Percentiles rank a stretch among this genome's conserved stretches.
Evolutionary conservation across 2,329 filamentous ascomycete species (phyloP).

Genomic region (Fusarium odoratissimum): DNA sequence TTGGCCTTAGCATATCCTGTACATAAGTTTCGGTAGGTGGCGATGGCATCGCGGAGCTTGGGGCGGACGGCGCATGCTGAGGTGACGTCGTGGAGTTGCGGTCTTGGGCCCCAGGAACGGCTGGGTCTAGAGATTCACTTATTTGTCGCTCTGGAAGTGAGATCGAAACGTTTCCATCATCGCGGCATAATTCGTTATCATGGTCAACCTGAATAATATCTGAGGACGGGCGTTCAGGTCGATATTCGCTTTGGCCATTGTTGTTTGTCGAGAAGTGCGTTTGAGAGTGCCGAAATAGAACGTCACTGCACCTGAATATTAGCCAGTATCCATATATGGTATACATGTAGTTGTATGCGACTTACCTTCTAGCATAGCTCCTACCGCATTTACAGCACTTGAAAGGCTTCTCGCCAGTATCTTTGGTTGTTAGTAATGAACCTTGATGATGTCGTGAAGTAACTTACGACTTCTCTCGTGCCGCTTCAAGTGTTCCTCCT

Average conservation of each 20-base stretch:
- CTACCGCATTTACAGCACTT: conserved; percentile 6
- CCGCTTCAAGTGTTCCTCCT: conserved; percentile 19
- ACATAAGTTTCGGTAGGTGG: neutral
- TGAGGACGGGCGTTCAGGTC: neutral
- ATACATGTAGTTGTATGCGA: neutral
- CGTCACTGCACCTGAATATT: neutral
- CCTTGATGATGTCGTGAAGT: neutral
- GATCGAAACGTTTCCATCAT: neutral
- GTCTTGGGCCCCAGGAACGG: neutral
- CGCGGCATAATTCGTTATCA: neutral
- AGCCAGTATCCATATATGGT: neutral
- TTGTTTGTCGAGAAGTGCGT: neutral
- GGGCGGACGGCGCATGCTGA: neutral
- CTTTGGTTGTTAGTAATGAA: neutral
- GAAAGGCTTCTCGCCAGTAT: conserved; percentile 21
- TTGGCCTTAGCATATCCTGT: neutral
- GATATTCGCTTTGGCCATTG: neutral
- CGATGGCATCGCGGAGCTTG: neutral
- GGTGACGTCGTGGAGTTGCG: too few relatives aligned
- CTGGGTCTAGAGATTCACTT: neutral
- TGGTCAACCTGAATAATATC: neutral
- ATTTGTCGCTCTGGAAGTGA: neutral
- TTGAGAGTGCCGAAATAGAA: conserved; percentile 18
- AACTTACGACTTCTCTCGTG: conserved; percentile 18
- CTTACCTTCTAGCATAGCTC: conserved; percentile 11